phyloP scores from a whole-genome alignment of 352 stramenopile species.

The Globisporangium cystogenes region DNA sequence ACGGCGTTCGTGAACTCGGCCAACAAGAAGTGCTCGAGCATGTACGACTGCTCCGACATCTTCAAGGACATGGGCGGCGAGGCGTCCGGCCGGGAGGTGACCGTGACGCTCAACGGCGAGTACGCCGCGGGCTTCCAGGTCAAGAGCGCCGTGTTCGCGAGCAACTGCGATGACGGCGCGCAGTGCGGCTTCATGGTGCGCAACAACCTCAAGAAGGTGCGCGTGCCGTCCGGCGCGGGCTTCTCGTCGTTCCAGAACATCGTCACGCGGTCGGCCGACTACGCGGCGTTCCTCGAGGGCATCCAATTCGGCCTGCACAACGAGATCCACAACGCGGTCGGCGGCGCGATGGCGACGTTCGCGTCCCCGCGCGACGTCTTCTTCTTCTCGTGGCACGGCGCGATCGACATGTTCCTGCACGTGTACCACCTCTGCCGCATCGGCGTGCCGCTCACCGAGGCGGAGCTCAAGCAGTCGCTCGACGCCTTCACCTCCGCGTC shows the following conservation, averaged over 20 bases:
- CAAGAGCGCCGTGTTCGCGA: conserved; percentile 23
- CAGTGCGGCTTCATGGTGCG: conserved; percentile 34
- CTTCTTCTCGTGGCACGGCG: conserved; percentile 66
- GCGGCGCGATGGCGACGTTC: conserved; percentile 43
- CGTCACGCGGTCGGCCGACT: conserved; percentile 45
- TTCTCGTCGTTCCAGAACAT: conserved; percentile 50
- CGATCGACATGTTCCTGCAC: conserved; percentile 65
- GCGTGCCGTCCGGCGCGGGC: conserved; percentile 38
- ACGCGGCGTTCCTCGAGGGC: conserved; percentile 44
- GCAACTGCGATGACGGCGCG: conserved; percentile 35
- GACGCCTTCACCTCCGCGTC: conserved; percentile 27
- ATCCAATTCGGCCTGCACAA: conserved; percentile 65
- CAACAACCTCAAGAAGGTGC: conserved; percentile 29
- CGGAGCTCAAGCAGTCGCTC: conserved; percentile 15
- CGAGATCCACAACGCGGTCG: conserved; percentile 51
- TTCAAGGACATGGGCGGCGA: conserved; percentile 24
- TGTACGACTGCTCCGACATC: conserved; percentile 64
- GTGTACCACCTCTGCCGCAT: conserved; percentile 66
- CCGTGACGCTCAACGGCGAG: conserved; percentile 25
- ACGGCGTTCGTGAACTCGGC: conserved; percentile 46
- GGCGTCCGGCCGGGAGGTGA: conserved; percentile 23
- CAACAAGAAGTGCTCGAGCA: conserved; percentile 40
- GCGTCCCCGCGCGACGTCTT: conserved; percentile 46
- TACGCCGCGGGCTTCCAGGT: conserved; percentile 24
- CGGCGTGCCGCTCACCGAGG: conserved; percentile 34